Evolutionary conservation across 306 rosid genomes (phyloP).

Genomic region (Trichosanthes truncata): DNA sequence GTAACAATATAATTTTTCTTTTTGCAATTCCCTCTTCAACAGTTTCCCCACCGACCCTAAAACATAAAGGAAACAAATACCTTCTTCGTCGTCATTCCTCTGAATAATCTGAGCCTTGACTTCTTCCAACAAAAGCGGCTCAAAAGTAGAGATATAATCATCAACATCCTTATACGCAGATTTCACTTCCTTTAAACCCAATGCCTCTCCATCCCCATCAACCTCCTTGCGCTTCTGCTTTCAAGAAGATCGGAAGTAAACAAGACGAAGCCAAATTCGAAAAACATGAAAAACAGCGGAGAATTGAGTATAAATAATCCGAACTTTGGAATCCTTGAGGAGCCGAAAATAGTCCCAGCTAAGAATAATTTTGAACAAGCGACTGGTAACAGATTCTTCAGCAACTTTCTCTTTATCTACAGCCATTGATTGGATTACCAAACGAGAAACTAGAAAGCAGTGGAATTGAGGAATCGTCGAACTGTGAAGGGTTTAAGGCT

Average conservation of each 20-base stretch:
- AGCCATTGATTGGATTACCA: constrained; percentile 33
- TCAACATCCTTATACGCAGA: constrained; percentile 47
- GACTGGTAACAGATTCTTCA: constrained; percentile 53
- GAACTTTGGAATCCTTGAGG: constrained; percentile 34
- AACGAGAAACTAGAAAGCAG: neutral
- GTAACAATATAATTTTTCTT: neutral
- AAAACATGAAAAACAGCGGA: neutral
- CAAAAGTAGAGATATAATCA: constrained; percentile 72
- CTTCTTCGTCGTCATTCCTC: constrained; percentile 46
- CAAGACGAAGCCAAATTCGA: neutral
- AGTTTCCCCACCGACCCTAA: neutral
- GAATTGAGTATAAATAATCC: neutral
- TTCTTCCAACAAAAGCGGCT: constrained; percentile 84
- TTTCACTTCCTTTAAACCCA: constrained; percentile 40
- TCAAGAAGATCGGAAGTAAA: constrained; percentile 8
- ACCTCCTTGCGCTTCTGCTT: constrained; percentile 23
- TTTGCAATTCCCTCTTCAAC: neutral
- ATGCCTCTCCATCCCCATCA: constrained; percentile 9
- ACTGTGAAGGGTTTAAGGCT: neutral
- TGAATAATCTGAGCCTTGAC: constrained; percentile 63
- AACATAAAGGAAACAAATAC: constrained; percentile 15
- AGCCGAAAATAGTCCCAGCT: constrained; percentile 64
- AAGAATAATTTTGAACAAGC: constrained; percentile 63
- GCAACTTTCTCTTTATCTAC: constrained; percentile 46
- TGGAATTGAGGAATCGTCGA: neutral